Base-by-base conservation (phyloP, 106 monocot species). In the Dendrobium catenatum region DNA sequence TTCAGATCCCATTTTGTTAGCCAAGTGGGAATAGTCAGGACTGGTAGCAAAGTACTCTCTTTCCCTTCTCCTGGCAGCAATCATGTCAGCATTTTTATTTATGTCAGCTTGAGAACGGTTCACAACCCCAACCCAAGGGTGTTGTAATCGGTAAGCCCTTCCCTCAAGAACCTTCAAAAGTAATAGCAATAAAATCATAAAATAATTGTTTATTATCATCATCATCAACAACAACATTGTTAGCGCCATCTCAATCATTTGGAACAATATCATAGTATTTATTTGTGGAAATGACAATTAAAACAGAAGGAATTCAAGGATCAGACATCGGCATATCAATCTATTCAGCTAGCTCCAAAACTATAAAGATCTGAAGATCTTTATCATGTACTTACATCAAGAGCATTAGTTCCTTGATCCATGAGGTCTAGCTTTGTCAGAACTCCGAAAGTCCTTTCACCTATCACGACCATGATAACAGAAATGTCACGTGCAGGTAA, bases 101-200 rank as follows among this genome's bases (percentile, higher is more conserved):
- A 93, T 93, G 87, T 93, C 93, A 68, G 89, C 90, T 80, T 93
- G 93, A 73, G 93, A 93, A 78, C 93, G 88, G 79, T 93, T 93
- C 73, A 93, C 93, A 81, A 93, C 84, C 77, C 93, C 93, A 80
- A 93, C 93, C 93, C 93, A 93, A 81, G 90, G 93, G 72, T 88
- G 93, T 42, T 89, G 90, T 78, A 93, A 59, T 20, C 81, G 76
- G 47, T 85, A 91, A 56, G 93, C 80, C 84, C 89, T 90, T 86
- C 93, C 93, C 87, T 93, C 93, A 64, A 93, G 90, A 89, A 93
- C 93, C 93, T 93, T 72, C 5, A 67, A 22, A 68, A 82, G 10
- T 51, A 44, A 78, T 19, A 72, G 24, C 42, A 9, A 61, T 7
- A 42, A 24, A 31, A 43, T 74, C 42, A 44, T 44, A 74, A 15